Conservation (phyloP, 2,329 filamentous ascomycete species). For the Aspergillus candidus region DNA sequence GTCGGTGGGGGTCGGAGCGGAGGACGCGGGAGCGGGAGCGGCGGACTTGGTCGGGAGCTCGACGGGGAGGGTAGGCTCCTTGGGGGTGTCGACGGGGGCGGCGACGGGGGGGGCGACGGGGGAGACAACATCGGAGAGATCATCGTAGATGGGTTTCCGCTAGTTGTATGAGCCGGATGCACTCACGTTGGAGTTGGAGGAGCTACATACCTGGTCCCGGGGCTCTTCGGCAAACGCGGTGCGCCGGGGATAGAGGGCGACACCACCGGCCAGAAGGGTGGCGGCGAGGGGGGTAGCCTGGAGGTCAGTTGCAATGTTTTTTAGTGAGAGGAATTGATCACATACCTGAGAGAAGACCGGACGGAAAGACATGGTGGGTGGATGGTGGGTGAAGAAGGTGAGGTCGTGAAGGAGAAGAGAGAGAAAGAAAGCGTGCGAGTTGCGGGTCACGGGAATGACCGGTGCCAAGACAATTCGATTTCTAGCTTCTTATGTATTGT, state of each 20-base stretch:
- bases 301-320: constrained; percentile 23
- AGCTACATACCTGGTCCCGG: constrained; percentile 26
- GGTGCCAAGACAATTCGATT: neutral
- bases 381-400: constrained; percentile 15
- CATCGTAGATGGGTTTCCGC: constrained; percentile 43
- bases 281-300: constrained; percentile 37
- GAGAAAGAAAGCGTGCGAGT: constrained; percentile 10
- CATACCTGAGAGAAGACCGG: constrained; percentile 38
- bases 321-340: neutral
- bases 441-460: neutral
- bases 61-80: constrained; percentile 23
- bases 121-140: constrained; percentile 27
- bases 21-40: constrained; percentile 24
- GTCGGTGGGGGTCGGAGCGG: constrained; percentile 73
- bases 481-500: too few species aligned
- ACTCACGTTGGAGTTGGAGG: neutral
- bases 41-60: constrained; percentile 63
- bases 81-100: constrained; percentile 10
- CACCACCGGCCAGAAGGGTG: constrained; percentile 36
- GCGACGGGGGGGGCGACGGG: constrained; percentile 18
- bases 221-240: constrained; percentile 41
- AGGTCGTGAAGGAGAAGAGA: constrained; percentile 19
- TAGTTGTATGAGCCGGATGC: constrained; percentile 8
- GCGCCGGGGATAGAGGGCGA: constrained; percentile 35
- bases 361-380: constrained; percentile 34